Evolutionary conservation across 805 yeast species (phyloP), one percentile per base, ranked within the genome.

Genomic region (Candida incommunis): DNA sequence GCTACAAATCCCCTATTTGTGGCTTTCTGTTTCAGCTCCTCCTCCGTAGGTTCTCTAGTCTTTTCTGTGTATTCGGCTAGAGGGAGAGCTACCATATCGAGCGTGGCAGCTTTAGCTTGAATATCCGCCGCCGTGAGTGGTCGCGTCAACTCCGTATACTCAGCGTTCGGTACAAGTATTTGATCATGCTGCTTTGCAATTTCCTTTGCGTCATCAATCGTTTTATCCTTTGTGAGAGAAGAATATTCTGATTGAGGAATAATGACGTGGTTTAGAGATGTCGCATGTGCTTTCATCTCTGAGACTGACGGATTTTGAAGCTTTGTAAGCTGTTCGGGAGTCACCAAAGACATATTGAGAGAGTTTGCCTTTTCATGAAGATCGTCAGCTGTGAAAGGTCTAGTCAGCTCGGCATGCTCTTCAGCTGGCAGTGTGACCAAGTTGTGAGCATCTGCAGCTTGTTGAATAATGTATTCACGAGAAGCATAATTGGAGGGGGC

Each of bases 21-120:
- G 2, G 71, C 68, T 43, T 59, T 60, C 23, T 60, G 61, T 27
- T 55, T 56, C 20, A 72, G 48, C 35, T 58, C 62, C 0, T 60
- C 65, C 3, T 56, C 29, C 1, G 58, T 42, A 11, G 71, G 70
- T 20, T 54, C 48, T 2, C 50, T 51, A 26, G 44, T 20, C 44
- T 43, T 23, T 42, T 37, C 42, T 42, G 35, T 41, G 47, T 21
- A 13, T 42, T 46, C 18, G 40, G 56, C 56, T 13, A 46, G 48
- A 2, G 45, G 23, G 9, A 18, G 40, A 40, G 37, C 41, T 41
- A 20, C 37, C 44, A 26, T 44, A 37, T 18, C 23, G 13, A 24
- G 35, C 26, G 22, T 23, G 4, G 40, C 16, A 7, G 25, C 23
- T 3, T 40, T 35, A 2, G 48, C 45, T 16, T 48, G 50, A 4